phyloP scores from a whole-genome alignment of 768 basidiomycete species.

The Hebeloma cylindrosporum region DNA sequence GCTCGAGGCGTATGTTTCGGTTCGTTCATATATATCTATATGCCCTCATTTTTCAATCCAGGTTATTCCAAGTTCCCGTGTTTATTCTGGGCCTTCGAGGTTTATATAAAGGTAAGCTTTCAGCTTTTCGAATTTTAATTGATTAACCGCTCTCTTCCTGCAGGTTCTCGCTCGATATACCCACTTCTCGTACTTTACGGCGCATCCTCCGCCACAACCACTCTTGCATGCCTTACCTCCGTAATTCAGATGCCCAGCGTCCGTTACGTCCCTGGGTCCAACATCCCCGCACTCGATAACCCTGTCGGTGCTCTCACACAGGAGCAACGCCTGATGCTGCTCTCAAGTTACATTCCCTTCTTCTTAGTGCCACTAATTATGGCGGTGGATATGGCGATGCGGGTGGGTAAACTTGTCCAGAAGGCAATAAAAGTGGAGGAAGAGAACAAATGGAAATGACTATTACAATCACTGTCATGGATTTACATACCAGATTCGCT shows the following conservation, averaged over 20 bases:
- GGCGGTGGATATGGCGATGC: constrained; percentile 66
- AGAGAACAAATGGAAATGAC: constrained; percentile 31
- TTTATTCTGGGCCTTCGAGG: constrained; percentile 69
- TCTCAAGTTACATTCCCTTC: constrained; percentile 76
- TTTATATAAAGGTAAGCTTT: constrained; percentile 51
- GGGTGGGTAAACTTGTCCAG: constrained; percentile 33
- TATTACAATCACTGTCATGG: neutral
- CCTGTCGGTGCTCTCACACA: constrained; percentile 41
- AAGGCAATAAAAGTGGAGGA: constrained; percentile 27
- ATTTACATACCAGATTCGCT: too few relatives aligned
- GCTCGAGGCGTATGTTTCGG: constrained; percentile 54
- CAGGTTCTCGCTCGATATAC: constrained; percentile 55
- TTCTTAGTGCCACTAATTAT: constrained; percentile 70
- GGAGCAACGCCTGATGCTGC: constrained; percentile 54
- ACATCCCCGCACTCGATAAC: constrained; percentile 30
- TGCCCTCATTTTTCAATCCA: constrained; percentile 19
- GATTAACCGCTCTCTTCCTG: neutral
- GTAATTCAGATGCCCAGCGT: constrained; percentile 52
- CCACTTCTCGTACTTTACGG: constrained; percentile 70
- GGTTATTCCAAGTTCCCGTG: constrained; percentile 73
- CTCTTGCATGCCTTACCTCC: constrained; percentile 65
- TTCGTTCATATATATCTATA: neutral
- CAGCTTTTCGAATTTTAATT: neutral
- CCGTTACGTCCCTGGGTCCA: neutral
- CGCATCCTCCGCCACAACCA: constrained; percentile 77